These are phyloP conservation scores for Saururus chinensis DNA, from an alignment of 164 flowering plant genomes.

Conservation along the genomic window DNA sequence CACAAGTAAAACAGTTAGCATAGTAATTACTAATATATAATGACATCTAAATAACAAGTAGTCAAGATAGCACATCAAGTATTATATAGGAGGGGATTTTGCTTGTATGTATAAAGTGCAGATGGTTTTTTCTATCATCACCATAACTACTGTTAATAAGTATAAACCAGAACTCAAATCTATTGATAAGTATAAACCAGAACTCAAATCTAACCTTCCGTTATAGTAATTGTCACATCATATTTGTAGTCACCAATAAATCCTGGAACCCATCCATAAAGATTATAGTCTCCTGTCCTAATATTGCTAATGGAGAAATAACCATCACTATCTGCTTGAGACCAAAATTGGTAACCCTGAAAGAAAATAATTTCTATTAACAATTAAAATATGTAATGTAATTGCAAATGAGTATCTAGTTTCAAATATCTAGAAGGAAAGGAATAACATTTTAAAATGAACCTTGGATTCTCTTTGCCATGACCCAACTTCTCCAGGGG, in stretches of 20 bases:
- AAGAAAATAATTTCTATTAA: neutral
- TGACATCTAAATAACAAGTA: no score
- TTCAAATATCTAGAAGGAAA: neutral
- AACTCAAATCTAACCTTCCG: constrained; percentile 33
- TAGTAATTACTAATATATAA: no score
- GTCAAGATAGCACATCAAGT: no score
- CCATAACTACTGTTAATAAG: neutral
- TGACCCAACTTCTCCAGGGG: constrained; percentile 63
- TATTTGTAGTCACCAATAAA: constrained; percentile 63
- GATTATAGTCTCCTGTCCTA: constrained; percentile 55
- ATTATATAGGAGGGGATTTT: no score
- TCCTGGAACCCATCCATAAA: constrained; percentile 73
- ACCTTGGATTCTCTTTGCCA: constrained; percentile 91
- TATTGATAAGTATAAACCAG: no score
- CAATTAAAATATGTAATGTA: no score
- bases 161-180: no score
- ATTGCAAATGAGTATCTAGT: no score
- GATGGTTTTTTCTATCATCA: no score
- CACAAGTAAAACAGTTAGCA: no score
- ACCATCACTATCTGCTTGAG: constrained; percentile 44
- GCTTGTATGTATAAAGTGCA: no score
- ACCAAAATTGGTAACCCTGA: constrained; percentile 90
- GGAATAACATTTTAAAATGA: neutral
- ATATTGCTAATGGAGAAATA: constrained; percentile 40
- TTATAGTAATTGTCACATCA: constrained; percentile 29